Base-by-base conservation (phyloP, 148 eudicot species). In the Amaranthus cruentus region DNA sequence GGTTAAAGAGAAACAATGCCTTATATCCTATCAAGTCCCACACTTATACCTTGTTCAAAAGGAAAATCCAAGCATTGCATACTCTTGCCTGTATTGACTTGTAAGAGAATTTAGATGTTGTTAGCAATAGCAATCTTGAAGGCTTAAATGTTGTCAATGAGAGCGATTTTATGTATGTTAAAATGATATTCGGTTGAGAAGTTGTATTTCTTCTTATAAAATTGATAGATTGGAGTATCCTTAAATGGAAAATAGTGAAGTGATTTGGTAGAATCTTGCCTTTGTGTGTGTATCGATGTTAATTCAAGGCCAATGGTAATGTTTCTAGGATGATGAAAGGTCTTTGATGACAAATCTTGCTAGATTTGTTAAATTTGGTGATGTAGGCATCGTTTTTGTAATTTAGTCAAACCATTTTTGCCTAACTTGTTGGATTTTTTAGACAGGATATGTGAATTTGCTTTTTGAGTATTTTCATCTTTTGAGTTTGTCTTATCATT, bases 11-110 rank as follows among this genome's bases (percentile, higher is more conserved):
- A 59, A 58, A 66, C 56, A 66, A 72, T 56, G 38, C 21, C 67
- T 18, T n/a, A 9, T 77, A 49, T 55, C 55, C 46, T 65, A 53
- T 56, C 51, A 18, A 75, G 77, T 68, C 66, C 73, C 75, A 47
- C 67, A 60, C 21, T n/a, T 12, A 48, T 18, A 21, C 54, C 67
- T 28, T 50, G 70, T 18, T 12, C 3, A 67, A 50, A 50, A 1
- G 56, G 70, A 51, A 67, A 67, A 67, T 51, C 46, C 18, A 18
- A 67, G 56, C 70, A 67, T 47, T 71, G 68, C 47, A 59, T 80
- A 61, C 66, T 62, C 56, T 70, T 42, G 55, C 43, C 28, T 50
- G 67, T 43, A 44, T 65, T 75, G 78, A 74, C 51, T 61, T 14
- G 55, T 6, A 44, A 6, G 49, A 47, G 59, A 71, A 56, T 49